These are phyloP conservation scores for Cornus florida DNA, from an alignment of 148 eudicot species.

Conservation along the genomic window DNA sequence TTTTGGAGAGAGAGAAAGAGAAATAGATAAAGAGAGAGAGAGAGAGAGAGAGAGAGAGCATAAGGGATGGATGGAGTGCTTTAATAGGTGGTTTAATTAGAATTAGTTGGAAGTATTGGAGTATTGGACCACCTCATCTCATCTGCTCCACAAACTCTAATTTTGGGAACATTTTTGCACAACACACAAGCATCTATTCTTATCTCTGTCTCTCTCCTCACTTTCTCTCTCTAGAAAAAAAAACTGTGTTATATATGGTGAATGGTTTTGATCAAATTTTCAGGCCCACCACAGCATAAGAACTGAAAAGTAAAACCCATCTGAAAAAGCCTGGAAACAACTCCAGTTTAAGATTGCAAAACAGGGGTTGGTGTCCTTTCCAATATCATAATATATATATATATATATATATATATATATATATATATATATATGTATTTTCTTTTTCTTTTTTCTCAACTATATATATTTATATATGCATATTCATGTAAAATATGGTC, in stretches of 20 bases:
- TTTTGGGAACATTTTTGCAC: constrained; percentile 28
- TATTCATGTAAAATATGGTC: neutral
- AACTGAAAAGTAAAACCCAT: neutral
- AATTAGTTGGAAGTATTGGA: constrained; percentile 60
- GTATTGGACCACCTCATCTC: constrained; percentile 57
- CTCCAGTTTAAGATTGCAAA: constrained; percentile 16
- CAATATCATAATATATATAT: neutral
- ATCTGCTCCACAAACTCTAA: constrained; percentile 26
- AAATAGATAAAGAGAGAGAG: neutral
- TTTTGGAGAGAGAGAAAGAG: constrained; percentile 6
- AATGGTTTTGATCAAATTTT: neutral
- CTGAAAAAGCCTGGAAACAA: constrained; percentile 33
- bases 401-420: neutral
- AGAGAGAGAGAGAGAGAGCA: constrained; percentile 8
- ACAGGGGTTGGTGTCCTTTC: constrained; percentile 20
- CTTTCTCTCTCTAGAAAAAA: neutral
- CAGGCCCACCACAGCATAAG: neutral
- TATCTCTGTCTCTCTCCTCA: neutral
- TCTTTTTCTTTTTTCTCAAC: no score
- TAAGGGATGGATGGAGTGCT: constrained; percentile 23
- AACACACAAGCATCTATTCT: constrained; percentile 17
- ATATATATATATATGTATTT: neutral
- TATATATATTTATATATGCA: neutral
- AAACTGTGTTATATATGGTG: neutral
- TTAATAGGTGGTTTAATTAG: constrained; percentile 45